phyloP scores from a whole-genome alignment of 1,284 basidiomycete species.

The Ustilago cynodontis region DNA sequence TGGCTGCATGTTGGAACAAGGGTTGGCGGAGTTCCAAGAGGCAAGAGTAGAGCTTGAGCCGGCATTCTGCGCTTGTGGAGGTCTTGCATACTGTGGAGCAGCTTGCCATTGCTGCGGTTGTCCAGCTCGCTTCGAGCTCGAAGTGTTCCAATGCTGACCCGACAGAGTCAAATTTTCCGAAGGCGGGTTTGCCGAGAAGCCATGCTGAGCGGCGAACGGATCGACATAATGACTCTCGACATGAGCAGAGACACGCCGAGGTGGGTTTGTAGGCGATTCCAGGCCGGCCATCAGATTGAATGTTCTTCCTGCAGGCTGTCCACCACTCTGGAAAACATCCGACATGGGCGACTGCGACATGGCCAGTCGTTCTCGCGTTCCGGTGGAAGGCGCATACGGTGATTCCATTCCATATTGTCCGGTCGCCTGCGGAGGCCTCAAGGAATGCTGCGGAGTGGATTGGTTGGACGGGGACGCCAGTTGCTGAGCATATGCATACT shows the following conservation, averaged over 20 bases:
- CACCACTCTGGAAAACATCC: conserved; percentile 34
- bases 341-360: conserved; percentile 46
- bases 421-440: conserved; percentile 13
- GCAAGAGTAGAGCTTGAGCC: conserved; percentile 14
- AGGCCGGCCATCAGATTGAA: conserved; percentile 47
- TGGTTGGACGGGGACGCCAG: conserved; percentile 12
- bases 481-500: conserved; percentile 11
- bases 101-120: conserved; percentile 17
- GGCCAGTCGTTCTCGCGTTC: conserved; percentile 30
- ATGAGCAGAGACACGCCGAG: conserved; percentile 24
- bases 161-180: background rate
- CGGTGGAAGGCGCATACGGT: conserved; percentile 28
- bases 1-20: conserved; percentile 31
- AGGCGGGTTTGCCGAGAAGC: background rate
- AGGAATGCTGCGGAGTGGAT: conserved; percentile 17
- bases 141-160: background rate
- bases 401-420: conserved; percentile 21
- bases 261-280: conserved; percentile 29
- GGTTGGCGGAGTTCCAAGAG: conserved; percentile 26
- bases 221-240: background rate
- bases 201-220: background rate
- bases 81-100: background rate
- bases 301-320: conserved; percentile 18
- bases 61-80: background rate
- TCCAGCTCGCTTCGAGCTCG: background rate